phyloP scores from a whole-genome alignment of 1,284 basidiomycete genomes.

The Cutaneotrichosporon cavernicola region DNA sequence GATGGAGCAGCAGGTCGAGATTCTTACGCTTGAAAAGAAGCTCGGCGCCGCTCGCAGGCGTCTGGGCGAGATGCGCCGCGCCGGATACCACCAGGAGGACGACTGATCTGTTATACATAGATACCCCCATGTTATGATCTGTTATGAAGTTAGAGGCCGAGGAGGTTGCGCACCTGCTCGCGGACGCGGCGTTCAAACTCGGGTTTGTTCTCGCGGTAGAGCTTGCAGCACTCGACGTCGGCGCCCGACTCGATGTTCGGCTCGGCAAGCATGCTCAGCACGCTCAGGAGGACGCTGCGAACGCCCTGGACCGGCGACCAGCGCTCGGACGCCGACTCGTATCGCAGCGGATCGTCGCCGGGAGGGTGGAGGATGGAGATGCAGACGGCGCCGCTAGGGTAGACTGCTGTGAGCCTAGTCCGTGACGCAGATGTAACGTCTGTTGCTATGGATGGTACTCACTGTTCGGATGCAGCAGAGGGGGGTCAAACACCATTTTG shows the following conservation, averaged over 20 bases:
- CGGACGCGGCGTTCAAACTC: conserved; percentile 58
- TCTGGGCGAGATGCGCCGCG: conserved; percentile 83
- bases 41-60: conserved; percentile 80
- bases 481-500: conserved; percentile 98
- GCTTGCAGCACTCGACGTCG: conserved; percentile 95
- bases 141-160: conserved; percentile 49
- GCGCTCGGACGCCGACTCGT: conserved; percentile 89
- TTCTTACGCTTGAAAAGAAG: conserved; percentile 94
- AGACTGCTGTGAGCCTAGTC: conserved; percentile 57
- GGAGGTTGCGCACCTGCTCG: conserved; percentile 54
- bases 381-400: conserved; percentile 92
- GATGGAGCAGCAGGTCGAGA: conserved; percentile 99
- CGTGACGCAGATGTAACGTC: too few relatives aligned
- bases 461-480: conserved; percentile 97
- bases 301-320: conserved; percentile 90
- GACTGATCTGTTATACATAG: conserved; percentile 23
- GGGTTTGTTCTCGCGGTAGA: conserved; percentile 79
- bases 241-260: conserved; percentile 99
- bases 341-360: conserved; percentile 73
- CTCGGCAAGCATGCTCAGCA: conserved; percentile 99
- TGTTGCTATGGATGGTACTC: conserved; percentile 45
- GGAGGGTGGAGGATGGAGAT: conserved; percentile 98
- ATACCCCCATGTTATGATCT: conserved; percentile 16
- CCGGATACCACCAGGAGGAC: conserved; percentile 62
- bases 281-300: conserved; percentile 92